Evolutionary conservation across 2,329 filamentous ascomycete species (phyloP).

Genomic region (Diplocarpon rosae): DNA sequence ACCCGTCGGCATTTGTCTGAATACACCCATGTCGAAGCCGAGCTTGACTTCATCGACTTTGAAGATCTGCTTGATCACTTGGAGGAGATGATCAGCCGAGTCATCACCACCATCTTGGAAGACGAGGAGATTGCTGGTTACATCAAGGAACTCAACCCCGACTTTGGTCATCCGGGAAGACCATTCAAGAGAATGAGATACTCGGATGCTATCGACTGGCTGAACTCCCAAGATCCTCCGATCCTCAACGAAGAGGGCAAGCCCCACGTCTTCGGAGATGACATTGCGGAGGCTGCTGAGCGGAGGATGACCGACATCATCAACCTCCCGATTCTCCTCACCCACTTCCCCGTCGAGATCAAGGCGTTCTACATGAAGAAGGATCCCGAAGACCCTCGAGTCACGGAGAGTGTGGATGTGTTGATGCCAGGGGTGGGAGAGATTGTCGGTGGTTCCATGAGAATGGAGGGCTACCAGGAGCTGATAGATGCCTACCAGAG

Average conservation of each 20-base stretch:
- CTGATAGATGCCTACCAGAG: slow-evolving; percentile 78
- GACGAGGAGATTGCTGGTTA: slow-evolving; percentile 62
- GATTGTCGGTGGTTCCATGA: slow-evolving; percentile 94
- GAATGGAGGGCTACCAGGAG: slow-evolving; percentile 85
- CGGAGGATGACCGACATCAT: slow-evolving; percentile 95
- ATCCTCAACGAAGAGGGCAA: slow-evolving; percentile 90
- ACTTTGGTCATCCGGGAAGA: slow-evolving; percentile 68
- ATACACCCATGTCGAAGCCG: slow-evolving; percentile 93
- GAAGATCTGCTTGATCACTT: slow-evolving; percentile 78
- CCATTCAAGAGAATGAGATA: slow-evolving; percentile 96
- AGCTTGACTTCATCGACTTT: slow-evolving; percentile 93
- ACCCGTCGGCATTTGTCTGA: slow-evolving; percentile 91
- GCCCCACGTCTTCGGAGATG: slow-evolving; percentile 85
- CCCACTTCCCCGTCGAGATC: slow-evolving; percentile 94
- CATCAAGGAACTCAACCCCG: slow-evolving; percentile 82
- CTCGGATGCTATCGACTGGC: slow-evolving; percentile 86
- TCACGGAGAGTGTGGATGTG: slow-evolving; percentile 85
- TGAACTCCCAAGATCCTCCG: slow-evolving; percentile 64
- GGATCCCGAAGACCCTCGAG: slow-evolving; percentile 63
- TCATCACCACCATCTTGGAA: slow-evolving; percentile 58
- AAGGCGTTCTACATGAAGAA: slow-evolving; percentile 99
- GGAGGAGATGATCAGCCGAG: slow-evolving; percentile 57
- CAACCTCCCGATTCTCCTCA: slow-evolving; percentile 89
- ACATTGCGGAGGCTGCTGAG: slow-evolving; percentile 96
- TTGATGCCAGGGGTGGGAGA: slow-evolving; percentile 90